Evolutionary conservation across 495 filamentous ascomycete genomes (phyloP).

Genomic region (Immersiella caudata): DNA sequence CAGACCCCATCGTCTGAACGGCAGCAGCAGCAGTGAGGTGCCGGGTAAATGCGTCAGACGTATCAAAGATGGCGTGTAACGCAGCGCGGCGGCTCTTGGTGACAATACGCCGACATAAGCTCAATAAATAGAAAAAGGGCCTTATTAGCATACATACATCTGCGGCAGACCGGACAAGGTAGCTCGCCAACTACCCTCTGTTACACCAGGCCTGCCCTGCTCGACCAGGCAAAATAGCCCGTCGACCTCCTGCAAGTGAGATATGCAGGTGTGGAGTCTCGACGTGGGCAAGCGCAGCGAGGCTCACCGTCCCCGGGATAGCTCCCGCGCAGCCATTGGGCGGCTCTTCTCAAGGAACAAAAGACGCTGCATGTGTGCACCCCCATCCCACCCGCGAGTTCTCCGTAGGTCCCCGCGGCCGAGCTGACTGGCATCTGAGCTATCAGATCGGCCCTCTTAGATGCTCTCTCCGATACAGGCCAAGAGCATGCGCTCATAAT

Average conservation of each 20-base stretch:
- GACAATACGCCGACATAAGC: constrained; percentile 15
- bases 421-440: background rate
- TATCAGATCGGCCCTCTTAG: constrained; percentile 14
- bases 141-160: constrained; percentile 10
- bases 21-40: background rate
- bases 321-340: background rate
- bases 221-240: constrained; percentile 9
- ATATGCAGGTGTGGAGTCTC: background rate
- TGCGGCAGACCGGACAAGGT: background rate
- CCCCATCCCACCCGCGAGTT: background rate
- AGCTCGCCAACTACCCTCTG: background rate
- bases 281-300: background rate
- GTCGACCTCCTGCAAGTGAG: constrained; percentile 1
- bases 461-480: constrained; percentile 52
- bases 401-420: background rate
- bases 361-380: background rate
- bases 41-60: constrained; percentile 15
- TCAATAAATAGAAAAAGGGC: constrained; percentile 10
- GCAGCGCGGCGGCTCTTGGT: background rate
- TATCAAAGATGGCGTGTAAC: constrained; percentile 11
- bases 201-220: constrained; percentile 11
- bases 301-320: background rate
- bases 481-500: constrained; percentile 73
- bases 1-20: background rate
- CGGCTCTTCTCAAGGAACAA: background rate